These are phyloP conservation scores for Pythium guiyangense DNA, from an alignment of 352 stramenopile species.

Conservation along the genomic window DNA sequence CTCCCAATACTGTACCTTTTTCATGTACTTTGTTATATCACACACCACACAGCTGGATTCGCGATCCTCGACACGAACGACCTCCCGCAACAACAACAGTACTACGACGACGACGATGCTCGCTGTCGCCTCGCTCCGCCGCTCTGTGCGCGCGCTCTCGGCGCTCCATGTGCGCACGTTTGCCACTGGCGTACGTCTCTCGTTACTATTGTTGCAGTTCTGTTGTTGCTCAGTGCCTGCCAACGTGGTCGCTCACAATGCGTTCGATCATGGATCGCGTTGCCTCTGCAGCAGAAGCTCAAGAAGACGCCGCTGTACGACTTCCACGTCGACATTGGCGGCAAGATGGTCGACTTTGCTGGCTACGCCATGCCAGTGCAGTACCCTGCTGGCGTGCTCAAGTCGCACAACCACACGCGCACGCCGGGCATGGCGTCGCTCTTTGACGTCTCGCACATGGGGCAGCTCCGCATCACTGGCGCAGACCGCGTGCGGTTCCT, in stretches of 20 bases:
- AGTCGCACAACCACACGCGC: slow-evolving; percentile 88
- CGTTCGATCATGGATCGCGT: background rate
- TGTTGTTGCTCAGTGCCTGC: no score
- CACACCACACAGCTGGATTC: no score
- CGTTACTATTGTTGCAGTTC: background rate
- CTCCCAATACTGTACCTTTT: no score
- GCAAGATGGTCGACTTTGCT: slow-evolving; percentile 95
- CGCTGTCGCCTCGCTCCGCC: slow-evolving; percentile 20
- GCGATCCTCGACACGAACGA: no score
- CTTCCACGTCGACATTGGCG: slow-evolving; percentile 65
- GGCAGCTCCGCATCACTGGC: slow-evolving; percentile 92
- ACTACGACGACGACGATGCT: slow-evolving; percentile 52
- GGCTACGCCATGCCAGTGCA: slow-evolving; percentile 97
- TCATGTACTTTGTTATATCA: no score
- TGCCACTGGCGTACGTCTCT: slow-evolving; percentile 3
- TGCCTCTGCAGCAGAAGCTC: slow-evolving; percentile 22
- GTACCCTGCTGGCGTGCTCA: slow-evolving; percentile 95
- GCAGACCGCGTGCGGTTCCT: slow-evolving; percentile 94
- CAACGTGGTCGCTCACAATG: background rate
- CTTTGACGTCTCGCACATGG: slow-evolving; percentile 99
- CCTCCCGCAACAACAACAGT: no score
- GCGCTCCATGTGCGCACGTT: slow-evolving; percentile 10
- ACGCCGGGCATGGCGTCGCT: slow-evolving; percentile 76
- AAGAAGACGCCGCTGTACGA: slow-evolving; percentile 82
- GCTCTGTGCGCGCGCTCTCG: slow-evolving; percentile 10